Percentiles rank a stretch among this genome's conserved stretches.
Conservation (phyloP, 768 basidiomycete species). For the Suillus subalutaceus region DNA sequence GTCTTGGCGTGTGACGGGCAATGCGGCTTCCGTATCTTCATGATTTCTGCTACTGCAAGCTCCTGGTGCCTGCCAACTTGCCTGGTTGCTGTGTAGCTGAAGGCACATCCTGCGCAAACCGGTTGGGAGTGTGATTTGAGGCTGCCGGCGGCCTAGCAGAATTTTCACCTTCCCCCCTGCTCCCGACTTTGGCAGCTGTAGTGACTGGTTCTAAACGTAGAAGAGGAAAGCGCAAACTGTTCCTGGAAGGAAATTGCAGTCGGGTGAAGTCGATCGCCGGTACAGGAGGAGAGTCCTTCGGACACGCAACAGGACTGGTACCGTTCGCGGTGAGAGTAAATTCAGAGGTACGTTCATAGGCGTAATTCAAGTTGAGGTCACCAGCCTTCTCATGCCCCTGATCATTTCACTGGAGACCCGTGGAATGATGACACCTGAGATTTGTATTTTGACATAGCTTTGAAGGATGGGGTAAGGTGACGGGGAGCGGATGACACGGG, state of each 20-base stretch:
- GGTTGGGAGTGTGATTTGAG: too few species aligned
- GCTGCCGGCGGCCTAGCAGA: neutral
- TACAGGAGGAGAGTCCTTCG: conserved; percentile 6
- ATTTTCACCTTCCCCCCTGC: too few species aligned
- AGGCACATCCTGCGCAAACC: neutral
- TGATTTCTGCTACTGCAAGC: too few species aligned
- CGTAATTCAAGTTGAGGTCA: too few species aligned
- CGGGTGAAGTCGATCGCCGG: conserved; percentile 34
- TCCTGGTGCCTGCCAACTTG: neutral
- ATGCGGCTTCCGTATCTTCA: neutral
- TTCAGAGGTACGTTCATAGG: neutral
- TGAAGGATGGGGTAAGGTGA: neutral
- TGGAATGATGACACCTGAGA: neutral
- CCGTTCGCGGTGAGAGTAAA: neutral
- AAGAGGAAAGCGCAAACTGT: conserved; percentile 19
- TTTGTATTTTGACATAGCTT: neutral
- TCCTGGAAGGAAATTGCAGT: conserved; percentile 13
- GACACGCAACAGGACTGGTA: too few species aligned
- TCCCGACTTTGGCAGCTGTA: neutral
- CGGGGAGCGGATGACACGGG: too few species aligned
- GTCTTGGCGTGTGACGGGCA: neutral
- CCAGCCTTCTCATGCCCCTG: too few species aligned
- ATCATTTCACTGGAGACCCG: neutral
- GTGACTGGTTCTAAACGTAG: neutral
- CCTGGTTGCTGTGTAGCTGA: too few species aligned